phyloP scores from a whole-genome alignment of 257 asterid species.

The Solanum chaucha region DNA sequence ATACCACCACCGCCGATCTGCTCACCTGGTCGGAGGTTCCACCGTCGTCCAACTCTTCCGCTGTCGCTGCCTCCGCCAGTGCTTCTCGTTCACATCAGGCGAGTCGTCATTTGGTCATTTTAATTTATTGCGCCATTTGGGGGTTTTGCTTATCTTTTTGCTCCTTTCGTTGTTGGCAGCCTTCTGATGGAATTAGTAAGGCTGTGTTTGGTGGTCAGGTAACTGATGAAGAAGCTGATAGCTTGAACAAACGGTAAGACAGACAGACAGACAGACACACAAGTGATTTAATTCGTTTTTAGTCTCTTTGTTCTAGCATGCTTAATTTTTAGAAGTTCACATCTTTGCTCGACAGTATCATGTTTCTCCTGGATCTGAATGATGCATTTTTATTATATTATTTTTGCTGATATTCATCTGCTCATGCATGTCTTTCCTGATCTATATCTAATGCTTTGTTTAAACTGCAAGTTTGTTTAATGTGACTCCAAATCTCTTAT shows the following conservation, averaged over 20 bases:
- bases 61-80: conserved; percentile 12
- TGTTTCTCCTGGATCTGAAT: neutral
- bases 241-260: conserved; percentile 56
- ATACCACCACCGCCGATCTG: conserved; percentile 62
- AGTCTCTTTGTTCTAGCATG: neutral
- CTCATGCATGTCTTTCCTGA: neutral
- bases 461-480: neutral
- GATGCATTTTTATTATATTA: neutral
- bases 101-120: neutral
- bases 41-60: conserved; percentile 19
- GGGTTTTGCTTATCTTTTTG: neutral
- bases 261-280: too few species aligned
- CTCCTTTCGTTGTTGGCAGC: conserved; percentile 14
- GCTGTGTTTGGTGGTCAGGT: conserved; percentile 84
- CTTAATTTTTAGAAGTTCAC: neutral
- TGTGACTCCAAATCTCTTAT: neutral
- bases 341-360: too few species aligned
- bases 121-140: neutral
- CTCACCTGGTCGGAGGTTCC: conserved; percentile 55
- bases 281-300: neutral
- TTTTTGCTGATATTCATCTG: neutral
- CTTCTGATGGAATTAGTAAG: conserved; percentile 70
- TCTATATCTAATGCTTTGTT: neutral
- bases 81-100: conserved; percentile 6
- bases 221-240: conserved; percentile 87